phyloP scores from a whole-genome alignment of 805 yeast genomes.

The Yarrowia sp. region DNA sequence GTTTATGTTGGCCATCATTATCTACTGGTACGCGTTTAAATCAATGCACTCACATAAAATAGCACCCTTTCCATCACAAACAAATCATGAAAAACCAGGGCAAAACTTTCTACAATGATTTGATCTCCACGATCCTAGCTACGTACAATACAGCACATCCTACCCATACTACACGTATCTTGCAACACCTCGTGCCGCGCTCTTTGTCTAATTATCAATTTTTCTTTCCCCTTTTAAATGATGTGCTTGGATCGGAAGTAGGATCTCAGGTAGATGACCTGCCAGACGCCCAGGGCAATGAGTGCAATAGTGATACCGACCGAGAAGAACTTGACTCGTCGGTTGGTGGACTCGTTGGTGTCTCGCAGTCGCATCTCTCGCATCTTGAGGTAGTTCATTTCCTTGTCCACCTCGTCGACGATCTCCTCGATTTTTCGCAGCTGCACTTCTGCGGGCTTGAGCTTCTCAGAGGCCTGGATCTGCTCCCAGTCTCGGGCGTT shows the following conservation, averaged over 20 bases:
- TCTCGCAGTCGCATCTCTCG: slow-evolving; percentile 94
- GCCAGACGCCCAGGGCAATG: slow-evolving; percentile 85
- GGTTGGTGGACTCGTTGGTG: slow-evolving; percentile 94
- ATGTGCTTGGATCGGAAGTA: slow-evolving; percentile 63
- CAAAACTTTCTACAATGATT: no score
- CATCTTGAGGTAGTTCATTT: slow-evolving; percentile 74
- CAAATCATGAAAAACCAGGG: no score
- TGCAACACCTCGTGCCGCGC: background rate
- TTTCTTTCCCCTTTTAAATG: slow-evolving; percentile 32
- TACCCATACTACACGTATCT: no score
- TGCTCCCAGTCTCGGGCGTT: slow-evolving; percentile 98
- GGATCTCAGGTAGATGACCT: slow-evolving; percentile 84
- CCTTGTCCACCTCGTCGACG: slow-evolving; percentile 75
- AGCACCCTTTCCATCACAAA: no score
- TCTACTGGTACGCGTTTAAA: no score
- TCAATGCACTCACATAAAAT: no score
- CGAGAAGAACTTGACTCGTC: slow-evolving; percentile 87
- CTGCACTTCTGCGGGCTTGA: slow-evolving; percentile 89
- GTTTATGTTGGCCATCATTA: no score
- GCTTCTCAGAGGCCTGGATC: slow-evolving; percentile 85
- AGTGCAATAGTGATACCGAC: slow-evolving; percentile 64
- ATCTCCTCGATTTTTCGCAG: slow-evolving; percentile 82
- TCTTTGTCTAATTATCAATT: background rate
- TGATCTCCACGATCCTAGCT: no score
- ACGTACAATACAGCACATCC: no score